A percentile compares a stretch with the other conserved stretches of the same genome.
Conservation (phyloP, 441 rosid genomes). For the Erodium moschatum region DNA sequence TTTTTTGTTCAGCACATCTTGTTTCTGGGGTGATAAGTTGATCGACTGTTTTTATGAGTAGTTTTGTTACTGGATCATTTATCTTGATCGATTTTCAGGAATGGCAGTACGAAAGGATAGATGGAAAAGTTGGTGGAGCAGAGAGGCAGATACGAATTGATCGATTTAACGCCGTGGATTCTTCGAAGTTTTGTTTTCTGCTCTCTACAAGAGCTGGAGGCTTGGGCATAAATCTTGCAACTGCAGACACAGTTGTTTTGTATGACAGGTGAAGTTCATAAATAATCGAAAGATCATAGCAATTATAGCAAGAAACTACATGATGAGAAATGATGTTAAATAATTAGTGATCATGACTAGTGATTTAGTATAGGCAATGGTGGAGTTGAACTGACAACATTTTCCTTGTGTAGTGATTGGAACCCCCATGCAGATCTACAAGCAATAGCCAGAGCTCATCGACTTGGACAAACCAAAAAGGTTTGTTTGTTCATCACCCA, state of each 20-base stretch:
- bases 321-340: not conserved
- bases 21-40: constrained; percentile 9
- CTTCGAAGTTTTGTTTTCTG: constrained; percentile 89
- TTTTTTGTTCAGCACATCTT: constrained; percentile 10
- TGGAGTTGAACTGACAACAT: not conserved
- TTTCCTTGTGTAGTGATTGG: constrained; percentile 70
- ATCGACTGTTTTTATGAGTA: constrained; percentile 8
- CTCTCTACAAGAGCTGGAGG: constrained; percentile 99
- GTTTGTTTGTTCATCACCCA: constrained; percentile 28
- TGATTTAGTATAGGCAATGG: no score
- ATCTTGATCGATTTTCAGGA: constrained; percentile 38
- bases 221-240: constrained; percentile 98
- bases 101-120: constrained; percentile 92
- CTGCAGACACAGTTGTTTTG: constrained; percentile 94
- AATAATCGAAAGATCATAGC: not conserved
- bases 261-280: constrained; percentile 66
- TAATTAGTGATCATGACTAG: no score
- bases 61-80: not conserved
- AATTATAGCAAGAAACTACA: not conserved
- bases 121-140: constrained; percentile 98
- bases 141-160: constrained; percentile 97
- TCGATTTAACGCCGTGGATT: constrained; percentile 78
- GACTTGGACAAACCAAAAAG: constrained; percentile 97
- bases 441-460: constrained; percentile 99
- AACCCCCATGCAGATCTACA: constrained; percentile 99